Evolutionary conservation across 2,329 filamentous ascomycete species (phyloP), one percentile per base, ranked within the genome.

Genomic region (Cladophialophora yegresii): DNA sequence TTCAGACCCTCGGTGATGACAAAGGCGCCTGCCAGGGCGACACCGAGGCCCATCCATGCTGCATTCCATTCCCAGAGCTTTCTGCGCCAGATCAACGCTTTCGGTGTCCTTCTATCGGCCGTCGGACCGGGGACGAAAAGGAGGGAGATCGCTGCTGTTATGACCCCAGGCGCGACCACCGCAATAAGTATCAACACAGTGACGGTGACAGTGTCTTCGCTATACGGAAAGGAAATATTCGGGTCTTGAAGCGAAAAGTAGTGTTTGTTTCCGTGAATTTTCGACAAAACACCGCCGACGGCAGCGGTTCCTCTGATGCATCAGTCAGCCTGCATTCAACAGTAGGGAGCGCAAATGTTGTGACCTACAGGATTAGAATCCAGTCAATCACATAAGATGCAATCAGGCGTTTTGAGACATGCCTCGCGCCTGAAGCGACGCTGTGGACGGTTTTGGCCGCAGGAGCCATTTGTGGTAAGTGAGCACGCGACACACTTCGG

Each of bases 21-120:
- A 80, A 90, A 96, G 4, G 89, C 84, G 1, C 85, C 82, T 2
- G 88, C 86, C 9, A 92, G 80, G 2, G 90, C 86, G 20, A 96
- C 81, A 0, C 83, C 90, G 2, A 96, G 82, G 0, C 93, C 93
- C 72, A 96, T 86, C 86, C 89, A 91, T 64, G 91, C 92, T 1
- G 87, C 87, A 74, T 97, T 92, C 75, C 91, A 87, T 76, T 97
- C 93, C 92, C 93, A 97, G 1, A 96, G 76, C 78, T 95, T 96
- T 69, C 91, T 85, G 74, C 85, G 86, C 87, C 91, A 92, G 51
- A 93, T 81, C 60, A 91, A 77, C 3, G 83, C 76, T 68, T 83
- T 83, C 1, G 90, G 86, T 0, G 88, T 87, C 22, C 83, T 82
- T 49, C 81, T 81, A 16, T 85, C 83, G 0, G 89, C 87, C 1